phyloP scores from a whole-genome alignment of 2,329 filamentous ascomycete genomes.

The Beauveria sp. region DNA sequence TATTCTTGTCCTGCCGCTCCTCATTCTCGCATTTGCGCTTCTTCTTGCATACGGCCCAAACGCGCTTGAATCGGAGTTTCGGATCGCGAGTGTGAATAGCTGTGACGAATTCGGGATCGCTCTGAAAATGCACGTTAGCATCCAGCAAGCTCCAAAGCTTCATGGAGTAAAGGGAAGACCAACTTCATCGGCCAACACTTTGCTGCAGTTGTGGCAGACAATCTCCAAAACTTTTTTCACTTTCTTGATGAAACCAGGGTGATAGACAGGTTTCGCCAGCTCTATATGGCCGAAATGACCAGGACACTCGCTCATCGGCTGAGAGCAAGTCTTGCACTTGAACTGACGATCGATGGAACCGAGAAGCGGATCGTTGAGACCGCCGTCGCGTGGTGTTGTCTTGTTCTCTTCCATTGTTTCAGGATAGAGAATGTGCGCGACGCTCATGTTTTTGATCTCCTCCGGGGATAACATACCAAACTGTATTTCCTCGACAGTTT shows the following conservation, averaged over 20 bases:
- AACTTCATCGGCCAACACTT: conserved; percentile 96
- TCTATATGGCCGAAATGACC: conserved; percentile 99
- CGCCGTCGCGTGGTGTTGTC: conserved; percentile 80
- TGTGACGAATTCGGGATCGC: conserved; percentile 72
- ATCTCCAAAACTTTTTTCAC: conserved; percentile 99
- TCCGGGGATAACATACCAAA: conserved; percentile 96
- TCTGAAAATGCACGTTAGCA: conserved; percentile 62
- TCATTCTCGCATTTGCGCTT: conserved; percentile 81
- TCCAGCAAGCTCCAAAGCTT: conserved; percentile 46
- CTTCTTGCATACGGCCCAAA: conserved; percentile 88
- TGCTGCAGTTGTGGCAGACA: conserved; percentile 98
- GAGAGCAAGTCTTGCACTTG: conserved; percentile 92
- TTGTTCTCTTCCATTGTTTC: conserved; percentile 98
- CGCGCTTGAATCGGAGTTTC: conserved; percentile 86
- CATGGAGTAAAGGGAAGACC: conserved; percentile 56
- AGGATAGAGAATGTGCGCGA: conserved; percentile 92
- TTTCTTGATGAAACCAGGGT: conserved; percentile 93
- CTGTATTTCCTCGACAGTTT: conserved; percentile 98
- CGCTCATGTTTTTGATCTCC: conserved; percentile 98
- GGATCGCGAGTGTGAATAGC: conserved; percentile 83
- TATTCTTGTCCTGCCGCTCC: conserved; percentile 58
- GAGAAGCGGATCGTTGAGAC: conserved; percentile 90
- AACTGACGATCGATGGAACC: conserved; percentile 94
- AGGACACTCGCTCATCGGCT: conserved; percentile 91
- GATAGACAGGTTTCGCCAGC: conserved; percentile 90